Evolutionary conservation across 208 protist genomes (phyloP).

Genomic region (Vickermania spadyakhi): DNA sequence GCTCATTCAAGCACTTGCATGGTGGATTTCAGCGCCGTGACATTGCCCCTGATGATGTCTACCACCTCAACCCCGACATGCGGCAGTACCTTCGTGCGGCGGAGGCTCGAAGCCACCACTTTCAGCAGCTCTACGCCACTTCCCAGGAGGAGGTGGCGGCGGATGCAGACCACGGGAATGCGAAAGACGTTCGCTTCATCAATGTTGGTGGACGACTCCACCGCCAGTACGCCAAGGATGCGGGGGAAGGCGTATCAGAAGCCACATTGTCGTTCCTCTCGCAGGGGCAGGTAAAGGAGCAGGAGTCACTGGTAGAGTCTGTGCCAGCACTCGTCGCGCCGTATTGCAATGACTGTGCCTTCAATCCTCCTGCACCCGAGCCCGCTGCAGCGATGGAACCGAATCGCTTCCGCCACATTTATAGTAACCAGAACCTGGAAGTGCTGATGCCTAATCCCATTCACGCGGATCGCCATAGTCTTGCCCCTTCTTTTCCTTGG

Average conservation of each 20-base stretch:
- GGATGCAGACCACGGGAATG: conserved; percentile 1
- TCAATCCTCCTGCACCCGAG: neutral
- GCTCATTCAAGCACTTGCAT: conserved; percentile 89
- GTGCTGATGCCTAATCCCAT: conserved; percentile 43
- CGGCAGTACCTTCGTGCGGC: conserved; percentile 65
- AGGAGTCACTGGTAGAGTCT: neutral
- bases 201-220: conserved; percentile 72
- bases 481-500: conserved; percentile 6
- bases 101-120: conserved; percentile 64
- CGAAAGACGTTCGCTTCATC: conserved; percentile 45
- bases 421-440: neutral
- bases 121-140: conserved; percentile 21
- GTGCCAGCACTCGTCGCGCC: neutral
- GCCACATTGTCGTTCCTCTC: conserved; percentile 2
- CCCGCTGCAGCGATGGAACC: conserved; percentile 13
- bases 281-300: neutral
- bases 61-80: conserved; percentile 85
- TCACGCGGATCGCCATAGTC: conserved; percentile 37
- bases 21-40: conserved; percentile 81
- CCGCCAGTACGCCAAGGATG: conserved; percentile 20
- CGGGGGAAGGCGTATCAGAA: conserved; percentile 15
- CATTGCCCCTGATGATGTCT: conserved; percentile 84
- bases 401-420: conserved; percentile 56
- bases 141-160: neutral
- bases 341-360: neutral